Percentiles rank a stretch among this genome's conserved stretches.
phyloP scores from a whole-genome alignment of 1,284 basidiomycete genomes.

The Tilletiopsis washingtonensis region DNA sequence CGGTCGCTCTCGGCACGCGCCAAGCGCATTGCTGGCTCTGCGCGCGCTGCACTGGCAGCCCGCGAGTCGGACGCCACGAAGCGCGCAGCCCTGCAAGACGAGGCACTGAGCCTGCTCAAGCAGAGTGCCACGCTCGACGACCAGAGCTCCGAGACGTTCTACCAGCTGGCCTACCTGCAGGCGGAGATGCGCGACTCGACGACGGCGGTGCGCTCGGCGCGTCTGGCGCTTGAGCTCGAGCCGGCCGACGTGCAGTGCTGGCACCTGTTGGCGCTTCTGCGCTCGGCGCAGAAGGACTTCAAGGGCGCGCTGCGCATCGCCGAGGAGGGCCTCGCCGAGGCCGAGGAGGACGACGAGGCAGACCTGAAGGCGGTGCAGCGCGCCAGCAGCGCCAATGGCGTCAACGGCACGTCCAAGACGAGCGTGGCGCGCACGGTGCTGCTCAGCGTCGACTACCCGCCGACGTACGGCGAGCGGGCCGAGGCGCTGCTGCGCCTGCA shows the following conservation, averaged over 20 bases:
- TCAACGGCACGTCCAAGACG: slow-evolving; percentile 22
- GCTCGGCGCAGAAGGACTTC: slow-evolving; percentile 75
- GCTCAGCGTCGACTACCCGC: slow-evolving; percentile 52
- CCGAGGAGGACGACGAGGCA: slow-evolving; percentile 35
- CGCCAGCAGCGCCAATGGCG: slow-evolving; percentile 45
- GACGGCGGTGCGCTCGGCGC: slow-evolving; percentile 62
- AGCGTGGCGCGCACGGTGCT: slow-evolving; percentile 47
- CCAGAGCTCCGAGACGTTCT: slow-evolving; percentile 59
- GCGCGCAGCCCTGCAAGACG: slow-evolving; percentile 57
- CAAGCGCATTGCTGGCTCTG: slow-evolving; percentile 23
- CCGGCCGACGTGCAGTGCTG: slow-evolving; percentile 69
- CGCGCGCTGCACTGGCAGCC: slow-evolving; percentile 14
- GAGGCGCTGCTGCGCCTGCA: slow-evolving; percentile 74
- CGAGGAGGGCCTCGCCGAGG: slow-evolving; percentile 55
- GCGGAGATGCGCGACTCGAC: slow-evolving; percentile 65
- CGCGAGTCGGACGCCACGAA: slow-evolving; percentile 49
- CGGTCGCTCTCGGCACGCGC: slow-evolving; percentile 15
- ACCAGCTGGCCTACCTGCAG: slow-evolving; percentile 50
- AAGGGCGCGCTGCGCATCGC: slow-evolving; percentile 66
- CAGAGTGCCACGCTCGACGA: slow-evolving; percentile 56
- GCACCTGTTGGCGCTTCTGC: slow-evolving; percentile 80
- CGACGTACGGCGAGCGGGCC: slow-evolving; percentile 61
- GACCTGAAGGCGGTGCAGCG: slow-evolving; percentile 5
- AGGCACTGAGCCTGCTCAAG: slow-evolving; percentile 57
- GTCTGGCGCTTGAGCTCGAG: slow-evolving; percentile 65